A percentile compares a stretch with the other conserved stretches of the same genome.
These are phyloP conservation scores for Solanum bulbocastanum DNA, from an alignment of 257 asterid species.

Conservation along the genomic window DNA sequence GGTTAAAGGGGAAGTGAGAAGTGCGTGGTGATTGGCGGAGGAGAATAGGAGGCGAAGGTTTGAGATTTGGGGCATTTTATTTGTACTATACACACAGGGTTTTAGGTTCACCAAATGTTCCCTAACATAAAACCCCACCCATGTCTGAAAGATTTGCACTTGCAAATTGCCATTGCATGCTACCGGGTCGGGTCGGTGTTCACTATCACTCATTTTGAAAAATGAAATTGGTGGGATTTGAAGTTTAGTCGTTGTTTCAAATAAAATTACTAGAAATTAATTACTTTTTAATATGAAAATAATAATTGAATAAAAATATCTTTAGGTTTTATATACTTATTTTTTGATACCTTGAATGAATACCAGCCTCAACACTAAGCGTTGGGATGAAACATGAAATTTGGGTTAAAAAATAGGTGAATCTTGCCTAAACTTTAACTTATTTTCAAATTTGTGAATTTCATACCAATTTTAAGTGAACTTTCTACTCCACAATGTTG, in stretches of 20 bases:
- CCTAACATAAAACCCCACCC: background rate
- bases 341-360: too few species aligned
- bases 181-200: background rate
- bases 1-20: constrained; percentile 19
- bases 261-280: too few species aligned
- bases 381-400: too few species aligned
- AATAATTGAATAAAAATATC: too few species aligned
- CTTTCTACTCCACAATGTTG: too few species aligned
- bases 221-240: background rate
- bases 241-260: too few species aligned
- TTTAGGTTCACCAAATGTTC: constrained; percentile 5
- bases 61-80: constrained; percentile 44
- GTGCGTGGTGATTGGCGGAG: constrained; percentile 39
- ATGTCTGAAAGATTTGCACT: background rate
- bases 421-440: background rate
- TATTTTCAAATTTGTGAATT: too few species aligned
- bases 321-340: too few species aligned
- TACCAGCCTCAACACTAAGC: too few species aligned
- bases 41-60: constrained; percentile 65
- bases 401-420: background rate
- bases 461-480: too few species aligned
- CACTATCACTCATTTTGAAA: background rate
- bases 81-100: constrained; percentile 9
- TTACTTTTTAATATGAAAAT: too few species aligned
- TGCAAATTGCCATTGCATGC: background rate